phyloP scores from a whole-genome alignment of 1,284 basidiomycete genomes.

The Flammula alnicola region DNA sequence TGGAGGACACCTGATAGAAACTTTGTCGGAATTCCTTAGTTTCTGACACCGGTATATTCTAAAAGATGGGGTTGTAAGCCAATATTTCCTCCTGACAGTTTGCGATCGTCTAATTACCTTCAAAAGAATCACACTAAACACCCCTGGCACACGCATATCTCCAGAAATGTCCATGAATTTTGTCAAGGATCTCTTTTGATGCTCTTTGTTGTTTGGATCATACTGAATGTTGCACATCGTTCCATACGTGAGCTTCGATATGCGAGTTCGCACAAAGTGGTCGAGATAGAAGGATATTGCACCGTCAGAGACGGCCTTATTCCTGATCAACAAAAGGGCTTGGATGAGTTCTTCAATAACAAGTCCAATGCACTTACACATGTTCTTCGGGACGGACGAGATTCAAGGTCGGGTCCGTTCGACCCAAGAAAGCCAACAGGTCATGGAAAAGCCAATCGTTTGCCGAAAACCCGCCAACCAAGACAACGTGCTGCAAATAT shows the following conservation, averaged over 20 bases:
- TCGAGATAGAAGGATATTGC: slow-evolving; percentile 26
- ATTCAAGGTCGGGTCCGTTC: not conserved
- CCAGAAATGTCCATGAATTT: too few species aligned
- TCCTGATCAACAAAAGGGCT: slow-evolving; percentile 10
- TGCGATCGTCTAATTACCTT: too few species aligned
- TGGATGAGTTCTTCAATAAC: not conserved
- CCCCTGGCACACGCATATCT: too few species aligned
- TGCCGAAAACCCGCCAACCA: slow-evolving; percentile 31
- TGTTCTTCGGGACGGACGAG: slow-evolving; percentile 41
- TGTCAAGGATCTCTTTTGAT: too few species aligned
- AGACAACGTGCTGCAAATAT: slow-evolving; percentile 35
- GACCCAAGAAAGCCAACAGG: not conserved
- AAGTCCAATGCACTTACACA: slow-evolving; percentile 45
- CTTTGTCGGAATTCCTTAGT: slow-evolving; percentile 34
- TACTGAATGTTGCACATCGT: slow-evolving; percentile 31
- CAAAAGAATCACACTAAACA: too few species aligned
- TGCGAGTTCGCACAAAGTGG: slow-evolving; percentile 18
- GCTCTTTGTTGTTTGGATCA: slow-evolving; percentile 37
- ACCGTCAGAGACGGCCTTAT: slow-evolving; percentile 25
- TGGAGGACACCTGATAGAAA: too few species aligned
- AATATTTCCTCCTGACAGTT: too few species aligned
- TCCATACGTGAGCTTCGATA: slow-evolving; percentile 22
- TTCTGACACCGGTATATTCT: slow-evolving; percentile 40
- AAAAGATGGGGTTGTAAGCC: too few species aligned
- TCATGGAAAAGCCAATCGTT: slow-evolving; percentile 17